phyloP scores from a whole-genome alignment of 164 flowering plant species.

The Umbellularia californica region DNA sequence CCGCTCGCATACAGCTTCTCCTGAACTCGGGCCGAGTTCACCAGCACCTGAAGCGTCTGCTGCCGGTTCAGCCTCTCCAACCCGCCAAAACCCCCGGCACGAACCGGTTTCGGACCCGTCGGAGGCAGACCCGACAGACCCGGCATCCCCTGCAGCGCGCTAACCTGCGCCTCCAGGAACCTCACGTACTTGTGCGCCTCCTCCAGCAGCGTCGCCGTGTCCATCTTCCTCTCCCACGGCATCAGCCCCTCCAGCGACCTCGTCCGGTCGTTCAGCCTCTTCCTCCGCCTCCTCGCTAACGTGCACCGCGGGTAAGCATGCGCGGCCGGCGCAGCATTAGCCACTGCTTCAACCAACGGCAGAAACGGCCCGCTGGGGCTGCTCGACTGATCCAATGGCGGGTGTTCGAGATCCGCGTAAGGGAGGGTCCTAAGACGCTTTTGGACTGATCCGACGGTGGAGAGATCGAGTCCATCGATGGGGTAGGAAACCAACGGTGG shows the following conservation, averaged over 20 bases:
- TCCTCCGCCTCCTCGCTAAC: slow-evolving; percentile 30
- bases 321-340: neutral
- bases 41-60: slow-evolving; percentile 51
- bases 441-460: neutral
- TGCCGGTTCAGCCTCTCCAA: slow-evolving; percentile 45
- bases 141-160: slow-evolving; percentile 63
- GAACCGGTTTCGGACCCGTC: neutral
- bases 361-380: too few species aligned
- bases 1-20: slow-evolving; percentile 37
- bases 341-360: too few species aligned
- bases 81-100: slow-evolving; percentile 8
- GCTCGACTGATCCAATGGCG: too few species aligned
- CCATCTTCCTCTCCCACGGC: slow-evolving; percentile 65
- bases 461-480: neutral
- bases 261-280: slow-evolving; percentile 42
- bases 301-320: slow-evolving; percentile 8
- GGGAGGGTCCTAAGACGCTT: neutral
- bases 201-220: slow-evolving; percentile 55
- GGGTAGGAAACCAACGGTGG: neutral
- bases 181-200: slow-evolving; percentile 64
- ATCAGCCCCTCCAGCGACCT: slow-evolving; percentile 48
- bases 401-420: neutral
- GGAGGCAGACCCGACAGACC: slow-evolving; percentile 10
- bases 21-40: slow-evolving; percentile 60
- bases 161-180: slow-evolving; percentile 63